Base-by-base conservation (phyloP, 108 stramenopile species). In the Pseudonitzschia multiseries region DNA sequence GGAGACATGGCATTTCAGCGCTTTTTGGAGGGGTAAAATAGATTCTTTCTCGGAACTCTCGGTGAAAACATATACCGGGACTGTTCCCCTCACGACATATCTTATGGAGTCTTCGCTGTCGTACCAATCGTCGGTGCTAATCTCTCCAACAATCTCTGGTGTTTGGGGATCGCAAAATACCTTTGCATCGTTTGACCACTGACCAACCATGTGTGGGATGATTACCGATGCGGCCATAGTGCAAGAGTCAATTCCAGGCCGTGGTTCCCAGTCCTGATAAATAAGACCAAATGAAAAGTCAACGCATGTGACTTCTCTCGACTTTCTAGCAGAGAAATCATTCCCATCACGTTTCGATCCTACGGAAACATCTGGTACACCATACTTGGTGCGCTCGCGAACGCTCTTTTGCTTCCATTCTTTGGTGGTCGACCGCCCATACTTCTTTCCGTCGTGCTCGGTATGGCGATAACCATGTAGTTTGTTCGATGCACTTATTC, bases 141-240 rank as follows among this genome's bases (percentile, higher is more conserved):
- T 62, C 12, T 62, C 36, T 1, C 61, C 61, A n/a, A 17, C 29
- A 33, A 62, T 28, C 61, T 62, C 33, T 62, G 61, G 61, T 41
- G 61, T 17, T 21, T 62, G 36, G 15, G 33, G 20, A 20, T 62
- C 15, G 36, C 31, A 62, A 62, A 62, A 33, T 62, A 62, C 29
- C 13, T 62, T 62, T 62, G 61, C 40, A 14, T 62, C 61, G 40
- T 62, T 62, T 41, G 61, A 31, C 61, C 61, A 62, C 18, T 62
- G 33, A 17, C 20, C 31, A 33, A 62, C 15, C 5, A 62, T 29
- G 20, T 62, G 33, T 40, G 61, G 61, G 61, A 62, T 33, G 36
- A 62, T 62, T 13, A 33, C 61, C 40, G 32, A 15, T 62, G 61
- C 61, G 32, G 61, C 61, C 33, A 8, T 8, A 12, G 29, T 21